phyloP scores from a whole-genome alignment of 495 filamentous ascomycete species.

The Tetracladium setigerum region DNA sequence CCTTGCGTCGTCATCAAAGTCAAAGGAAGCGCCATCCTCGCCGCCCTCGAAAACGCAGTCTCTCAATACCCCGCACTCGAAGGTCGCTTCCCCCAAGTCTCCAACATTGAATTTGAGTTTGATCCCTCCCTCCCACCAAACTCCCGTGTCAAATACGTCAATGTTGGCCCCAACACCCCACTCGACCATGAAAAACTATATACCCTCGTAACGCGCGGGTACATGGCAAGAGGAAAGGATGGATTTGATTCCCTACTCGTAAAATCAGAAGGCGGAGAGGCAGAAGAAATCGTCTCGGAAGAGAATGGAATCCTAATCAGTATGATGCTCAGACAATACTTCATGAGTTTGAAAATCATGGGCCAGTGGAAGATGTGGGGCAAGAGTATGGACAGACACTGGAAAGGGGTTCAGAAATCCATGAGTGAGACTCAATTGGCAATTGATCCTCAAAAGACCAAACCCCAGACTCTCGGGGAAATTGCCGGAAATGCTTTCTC shows the following conservation, averaged over 20 bases:
- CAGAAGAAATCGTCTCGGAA: constrained; percentile 70
- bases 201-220: constrained; percentile 65
- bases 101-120: constrained; percentile 66
- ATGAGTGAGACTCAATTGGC: constrained; percentile 34
- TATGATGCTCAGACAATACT: constrained; percentile 81
- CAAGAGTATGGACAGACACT: constrained; percentile 45
- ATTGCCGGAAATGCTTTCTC: neutral
- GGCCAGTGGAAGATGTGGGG: constrained; percentile 67
- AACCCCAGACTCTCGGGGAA: constrained; percentile 21
- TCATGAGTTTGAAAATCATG: constrained; percentile 72
- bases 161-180: constrained; percentile 44
- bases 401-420: constrained; percentile 49
- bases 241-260: constrained; percentile 69
- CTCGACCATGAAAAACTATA: constrained; percentile 56
- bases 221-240: constrained; percentile 84
- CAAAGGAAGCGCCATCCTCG: constrained; percentile 56
- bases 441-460: constrained; percentile 12
- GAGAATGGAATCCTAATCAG: constrained; percentile 82
- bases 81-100: constrained; percentile 75
- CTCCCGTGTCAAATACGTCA: constrained; percentile 53
- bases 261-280: constrained; percentile 59
- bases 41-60: constrained; percentile 77
- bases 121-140: constrained; percentile 51
- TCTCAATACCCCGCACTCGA: constrained; percentile 75
- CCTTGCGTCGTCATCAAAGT: constrained; percentile 72